A percentile compares a stretch with the other conserved stretches of the same genome.
These are phyloP conservation scores for Colletotrichum sublineola DNA, from an alignment of 2,329 filamentous ascomycete species.

Conservation along the genomic window DNA sequence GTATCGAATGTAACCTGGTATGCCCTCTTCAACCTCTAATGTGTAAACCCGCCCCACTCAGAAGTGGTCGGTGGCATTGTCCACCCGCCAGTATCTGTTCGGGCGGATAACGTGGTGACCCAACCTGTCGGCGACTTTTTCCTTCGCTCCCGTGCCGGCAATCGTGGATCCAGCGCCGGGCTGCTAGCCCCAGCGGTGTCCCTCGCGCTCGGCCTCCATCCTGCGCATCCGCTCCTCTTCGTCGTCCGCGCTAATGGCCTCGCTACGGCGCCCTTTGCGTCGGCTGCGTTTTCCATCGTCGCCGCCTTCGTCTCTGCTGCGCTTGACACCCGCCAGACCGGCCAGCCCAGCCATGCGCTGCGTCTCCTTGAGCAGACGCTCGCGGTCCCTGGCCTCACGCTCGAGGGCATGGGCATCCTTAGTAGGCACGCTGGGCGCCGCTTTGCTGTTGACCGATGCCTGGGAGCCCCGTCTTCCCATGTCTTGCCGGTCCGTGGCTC, in stretches of 20 bases:
- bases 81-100: background rate
- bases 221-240: constrained; percentile 67
- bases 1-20: constrained; percentile 2
- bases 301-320: constrained; percentile 60
- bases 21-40: background rate
- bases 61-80: constrained; percentile 20
- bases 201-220: constrained; percentile 72
- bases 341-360: constrained; percentile 72
- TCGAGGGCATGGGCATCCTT: constrained; percentile 77
- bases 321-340: constrained; percentile 62
- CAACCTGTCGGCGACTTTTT: constrained; percentile 1
- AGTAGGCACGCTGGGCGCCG: constrained; percentile 39
- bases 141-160: background rate
- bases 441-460: constrained; percentile 48
- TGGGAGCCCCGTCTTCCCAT: constrained; percentile 54
- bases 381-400: constrained; percentile 75
- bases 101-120: constrained; percentile 16
- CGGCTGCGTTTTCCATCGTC: constrained; percentile 53
- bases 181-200: constrained; percentile 60
- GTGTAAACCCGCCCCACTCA: background rate
- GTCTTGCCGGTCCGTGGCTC: constrained; percentile 44
- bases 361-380: constrained; percentile 76
- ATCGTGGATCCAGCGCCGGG: background rate
- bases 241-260: constrained; percentile 61
- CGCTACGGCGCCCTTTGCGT: constrained; percentile 64